These are phyloP conservation scores for Colletotrichum neosansevieriae DNA, from an alignment of 2,329 filamentous ascomycete genomes.

Conservation along the genomic window DNA sequence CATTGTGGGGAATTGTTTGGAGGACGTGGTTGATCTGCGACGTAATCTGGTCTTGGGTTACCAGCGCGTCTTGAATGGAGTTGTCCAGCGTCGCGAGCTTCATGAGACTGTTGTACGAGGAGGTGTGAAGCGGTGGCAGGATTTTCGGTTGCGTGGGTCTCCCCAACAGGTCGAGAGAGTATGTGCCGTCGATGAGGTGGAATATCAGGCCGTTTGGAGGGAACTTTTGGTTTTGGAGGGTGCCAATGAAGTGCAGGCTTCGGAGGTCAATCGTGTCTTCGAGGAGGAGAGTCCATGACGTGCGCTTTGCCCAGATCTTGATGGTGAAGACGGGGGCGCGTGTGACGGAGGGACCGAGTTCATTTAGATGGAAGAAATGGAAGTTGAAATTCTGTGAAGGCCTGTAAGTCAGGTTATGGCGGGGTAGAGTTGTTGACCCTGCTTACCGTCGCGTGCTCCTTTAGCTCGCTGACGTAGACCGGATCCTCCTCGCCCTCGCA, in stretches of 20 bases:
- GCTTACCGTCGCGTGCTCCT: conserved; percentile 76
- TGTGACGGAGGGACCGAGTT: conserved; percentile 72
- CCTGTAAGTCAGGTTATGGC: neutral
- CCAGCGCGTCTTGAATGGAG: conserved; percentile 89
- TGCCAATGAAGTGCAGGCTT: conserved; percentile 82
- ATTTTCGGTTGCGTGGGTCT: conserved; percentile 64
- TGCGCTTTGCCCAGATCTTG: conserved; percentile 78
- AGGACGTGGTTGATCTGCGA: conserved; percentile 79
- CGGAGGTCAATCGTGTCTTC: conserved; percentile 79
- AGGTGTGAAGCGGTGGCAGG: conserved; percentile 68
- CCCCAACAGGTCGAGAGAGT: conserved; percentile 78
- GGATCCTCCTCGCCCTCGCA: conserved; percentile 74
- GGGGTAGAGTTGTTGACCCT: neutral
- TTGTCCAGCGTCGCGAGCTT: conserved; percentile 88
- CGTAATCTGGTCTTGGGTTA: conserved; percentile 79
- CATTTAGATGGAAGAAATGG: conserved; percentile 81
- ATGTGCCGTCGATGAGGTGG: conserved; percentile 87
- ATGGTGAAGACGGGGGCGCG: conserved; percentile 74
- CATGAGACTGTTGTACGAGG: conserved; percentile 90
- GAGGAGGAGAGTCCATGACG: conserved; percentile 73
- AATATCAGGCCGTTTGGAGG: conserved; percentile 87
- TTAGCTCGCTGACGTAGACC: conserved; percentile 89
- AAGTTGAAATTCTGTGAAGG: conserved; percentile 85
- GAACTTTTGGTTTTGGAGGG: conserved; percentile 76
- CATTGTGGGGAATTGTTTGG: conserved; percentile 54